Percentiles rank a stretch among this genome's conserved stretches.
These are phyloP conservation scores for Themeda triandra DNA, from an alignment of 176 grass and related monocot species.

Conservation along the genomic window DNA sequence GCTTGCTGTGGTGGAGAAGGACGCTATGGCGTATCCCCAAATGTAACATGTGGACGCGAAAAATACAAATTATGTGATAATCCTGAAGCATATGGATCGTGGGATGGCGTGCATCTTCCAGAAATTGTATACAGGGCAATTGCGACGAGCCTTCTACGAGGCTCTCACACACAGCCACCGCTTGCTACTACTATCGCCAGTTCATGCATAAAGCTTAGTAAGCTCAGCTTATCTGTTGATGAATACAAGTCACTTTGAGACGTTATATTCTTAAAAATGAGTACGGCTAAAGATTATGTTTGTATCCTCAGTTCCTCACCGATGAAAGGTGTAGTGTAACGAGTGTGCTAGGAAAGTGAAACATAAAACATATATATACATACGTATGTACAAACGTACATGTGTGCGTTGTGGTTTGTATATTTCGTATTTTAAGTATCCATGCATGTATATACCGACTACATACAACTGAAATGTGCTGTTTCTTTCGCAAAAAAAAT, in stretches of 20 bases:
- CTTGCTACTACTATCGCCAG: background rate
- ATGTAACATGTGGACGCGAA: conserved; percentile 18
- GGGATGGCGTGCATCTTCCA: conserved; percentile 54
- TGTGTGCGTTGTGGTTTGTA: too few relatives aligned
- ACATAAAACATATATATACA: too few relatives aligned
- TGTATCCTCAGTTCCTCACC: too few relatives aligned
- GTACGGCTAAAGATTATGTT: too few relatives aligned
- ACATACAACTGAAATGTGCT: too few relatives aligned
- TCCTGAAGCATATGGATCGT: conserved; percentile 44
- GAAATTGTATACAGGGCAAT: conserved; percentile 52
- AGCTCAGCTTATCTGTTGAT: background rate
- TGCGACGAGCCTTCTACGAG: conserved; percentile 41
- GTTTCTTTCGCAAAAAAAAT: too few relatives aligned
- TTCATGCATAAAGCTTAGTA: background rate
- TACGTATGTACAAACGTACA: too few relatives aligned
- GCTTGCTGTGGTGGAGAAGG: conserved; percentile 59
- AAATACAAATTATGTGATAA: conserved; percentile 40
- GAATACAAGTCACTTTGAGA: background rate
- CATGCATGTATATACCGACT: too few relatives aligned
- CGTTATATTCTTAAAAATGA: background rate
- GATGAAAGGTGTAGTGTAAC: too few relatives aligned
- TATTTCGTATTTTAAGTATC: too few relatives aligned
- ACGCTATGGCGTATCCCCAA: background rate
- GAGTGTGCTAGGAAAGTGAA: too few relatives aligned
- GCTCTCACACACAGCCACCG: conserved; percentile 28